Base-by-base conservation (phyloP, 192 early-diverging fungal genomes). In the Entomortierella chlamydospora region DNA sequence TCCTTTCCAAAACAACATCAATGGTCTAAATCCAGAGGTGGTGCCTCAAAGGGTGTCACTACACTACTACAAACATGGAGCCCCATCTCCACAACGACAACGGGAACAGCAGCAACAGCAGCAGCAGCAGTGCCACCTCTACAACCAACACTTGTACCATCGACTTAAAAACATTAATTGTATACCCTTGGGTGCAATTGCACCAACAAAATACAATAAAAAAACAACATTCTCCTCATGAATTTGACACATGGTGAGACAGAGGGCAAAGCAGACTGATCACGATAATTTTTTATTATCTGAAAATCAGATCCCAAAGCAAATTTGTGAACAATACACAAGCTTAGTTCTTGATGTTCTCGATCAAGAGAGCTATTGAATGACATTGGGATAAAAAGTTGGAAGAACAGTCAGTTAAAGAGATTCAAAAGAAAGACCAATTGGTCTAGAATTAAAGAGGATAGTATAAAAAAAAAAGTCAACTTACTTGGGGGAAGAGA, bases 401-500 rank as follows among this genome's bases (percentile, higher is more conserved):
- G 37, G n/a, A 51, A 31, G 47, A 52, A 9, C 23, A 5, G 37
- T 18, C 4, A 13, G 29, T 33, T 7, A 57, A 57, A 30, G 10
- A 13, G 13, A 37, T 5, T 26, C 4, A 58, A n/a, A n/a, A n/a
- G n/a, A n/a, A n/a, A n/a, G n/a, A n/a, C n/a, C n/a, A n/a, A n/a
- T n/a, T n/a, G n/a, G n/a, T n/a, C n/a, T n/a, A n/a, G n/a, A n/a
- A n/a, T n/a, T n/a, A n/a, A n/a, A n/a, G n/a, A n/a, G n/a, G n/a
- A n/a, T n/a, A n/a, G n/a, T n/a, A n/a, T n/a, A n/a, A n/a, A n/a
- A n/a, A n/a, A n/a, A n/a, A 53, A 58, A 22, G 42, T 33, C 11
- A 37, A 73, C 71, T 64, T 73, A 73, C 71, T 93, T 55, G 97
- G 95, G 70, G 97, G 97, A 59, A 99, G 91, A 63, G 95, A 96